These are phyloP conservation scores for Jatropha curcas DNA, from an alignment of 345 rosid species.

Conservation along the genomic window DNA sequence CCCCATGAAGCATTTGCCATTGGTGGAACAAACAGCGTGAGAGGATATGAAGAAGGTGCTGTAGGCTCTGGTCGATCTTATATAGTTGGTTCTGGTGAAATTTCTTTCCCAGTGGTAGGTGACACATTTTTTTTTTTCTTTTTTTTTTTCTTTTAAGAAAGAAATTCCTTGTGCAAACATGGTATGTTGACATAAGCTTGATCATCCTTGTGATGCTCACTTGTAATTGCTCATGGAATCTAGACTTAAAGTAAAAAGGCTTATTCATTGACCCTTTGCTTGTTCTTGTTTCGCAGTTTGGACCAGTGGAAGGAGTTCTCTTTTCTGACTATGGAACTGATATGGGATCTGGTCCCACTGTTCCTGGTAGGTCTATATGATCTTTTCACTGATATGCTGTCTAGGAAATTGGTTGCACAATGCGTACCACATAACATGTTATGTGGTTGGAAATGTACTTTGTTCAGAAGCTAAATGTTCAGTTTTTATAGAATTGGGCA, in stretches of 20 bases:
- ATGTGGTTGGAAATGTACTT: background rate
- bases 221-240: background rate
- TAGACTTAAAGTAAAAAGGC: background rate
- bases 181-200: background rate
- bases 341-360: conserved; percentile 76
- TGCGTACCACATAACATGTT: too few relatives aligned
- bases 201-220: background rate
- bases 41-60: conserved; percentile 98
- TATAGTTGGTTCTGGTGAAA: conserved; percentile 82
- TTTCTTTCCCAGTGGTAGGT: conserved; percentile 83
- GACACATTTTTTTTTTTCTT: background rate
- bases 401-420: background rate
- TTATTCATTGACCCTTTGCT: background rate
- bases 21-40: conserved; percentile 93
- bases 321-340: conserved; percentile 92
- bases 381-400: background rate
- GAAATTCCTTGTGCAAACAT: background rate
- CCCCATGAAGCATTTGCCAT: conserved; percentile 94
- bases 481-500: background rate
- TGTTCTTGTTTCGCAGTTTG: conserved; percentile 50
- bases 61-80: conserved; percentile 95
- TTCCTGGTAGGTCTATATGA: conserved; percentile 60
- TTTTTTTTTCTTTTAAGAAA: background rate
- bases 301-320: conserved; percentile 81
- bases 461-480: background rate